Base-by-base conservation (phyloP, 306 rosid genomes). In the Mimosa pudica region DNA sequence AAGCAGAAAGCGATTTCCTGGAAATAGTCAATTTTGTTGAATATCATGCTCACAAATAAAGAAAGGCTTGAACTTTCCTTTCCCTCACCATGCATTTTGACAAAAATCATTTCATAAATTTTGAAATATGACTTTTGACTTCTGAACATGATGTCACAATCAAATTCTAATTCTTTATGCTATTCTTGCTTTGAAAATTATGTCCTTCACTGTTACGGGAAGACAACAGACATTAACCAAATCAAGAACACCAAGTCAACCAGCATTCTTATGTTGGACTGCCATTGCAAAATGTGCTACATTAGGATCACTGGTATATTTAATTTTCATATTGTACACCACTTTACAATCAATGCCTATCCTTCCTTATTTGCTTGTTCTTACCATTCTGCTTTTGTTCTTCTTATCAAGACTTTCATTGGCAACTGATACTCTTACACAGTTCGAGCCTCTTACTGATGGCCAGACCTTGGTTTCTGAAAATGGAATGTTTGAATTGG, bases 401-500 rank as follows among this genome's bases (percentile, higher is more conserved):
- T 13, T 13, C 33, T 36, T 13, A 16, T 36, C 35, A 6, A 54
- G 60, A 11, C 1, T 14, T 49, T 49, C 44, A 18, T 48, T 3
- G 48, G 62, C 75, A 30, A 14, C 44, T 2, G 61, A 71, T 8
- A 11, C 45, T 14, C 13, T 48, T 4, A 30, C 60, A 3, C 75
- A 32, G 2, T 30, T 32, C 0, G 61, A 48, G 12, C 14, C 80
- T 7, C 49, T 64, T 65, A 1, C 14, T 5, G 64, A 49, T 9
- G 54, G 14, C 13, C 2, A 9, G 33, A 73, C 66, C 49, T 38
- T 74, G 8, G 67, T 52, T 38, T 73, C 77, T 2, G 7, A 10
- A 57, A 47, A 42, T 55, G 78, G 68, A 74, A 12, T n/a, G 41
- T 60, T 60, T 75, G 78, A 58, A 8, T 6, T 75, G 45, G 79